A percentile compares a stretch with the other conserved stretches of the same genome.
phyloP scores from a whole-genome alignment of 345 rosid species.

The Boechera stricta region DNA sequence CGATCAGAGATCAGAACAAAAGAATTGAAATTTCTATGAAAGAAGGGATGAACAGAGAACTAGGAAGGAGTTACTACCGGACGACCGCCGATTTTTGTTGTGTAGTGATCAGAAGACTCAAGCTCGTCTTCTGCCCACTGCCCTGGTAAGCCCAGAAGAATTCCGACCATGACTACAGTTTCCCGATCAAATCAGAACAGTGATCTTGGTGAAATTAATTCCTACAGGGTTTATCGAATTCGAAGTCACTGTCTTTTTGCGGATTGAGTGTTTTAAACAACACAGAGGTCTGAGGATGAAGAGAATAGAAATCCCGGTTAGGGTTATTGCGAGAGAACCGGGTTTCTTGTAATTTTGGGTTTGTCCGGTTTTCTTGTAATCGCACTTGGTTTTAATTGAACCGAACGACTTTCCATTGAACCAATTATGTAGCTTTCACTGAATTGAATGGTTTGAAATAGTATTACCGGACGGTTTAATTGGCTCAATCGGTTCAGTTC shows the following conservation, averaged over 20 bases:
- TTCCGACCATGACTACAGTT: conserved; percentile 45
- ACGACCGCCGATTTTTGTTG: conserved; percentile 82
- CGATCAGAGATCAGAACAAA: neutral
- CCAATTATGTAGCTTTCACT: neutral
- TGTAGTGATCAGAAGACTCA: conserved; percentile 76
- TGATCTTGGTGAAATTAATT: neutral
- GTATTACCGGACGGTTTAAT: too few relatives aligned
- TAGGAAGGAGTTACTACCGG: conserved; percentile 57
- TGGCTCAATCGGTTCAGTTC: neutral
- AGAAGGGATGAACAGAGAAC: neutral
- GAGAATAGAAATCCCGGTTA: too few relatives aligned
- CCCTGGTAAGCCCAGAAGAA: conserved; percentile 78
- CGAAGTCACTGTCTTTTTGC: too few relatives aligned
- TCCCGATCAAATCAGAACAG: neutral
- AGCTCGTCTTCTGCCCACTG: conserved; percentile 76
- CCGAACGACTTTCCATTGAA: neutral
- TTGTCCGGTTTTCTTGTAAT: too few relatives aligned
- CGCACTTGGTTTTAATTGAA: too few relatives aligned
- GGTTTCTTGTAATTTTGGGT: too few relatives aligned
- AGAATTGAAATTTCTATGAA: neutral
- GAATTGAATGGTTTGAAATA: too few relatives aligned
- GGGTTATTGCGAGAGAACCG: too few relatives aligned
- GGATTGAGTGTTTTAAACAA: too few relatives aligned
- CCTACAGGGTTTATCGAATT: neutral
- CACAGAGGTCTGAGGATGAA: too few relatives aligned